Evolutionary conservation across 441 rosid species (phyloP), one percentile per base, ranked within the genome.

Genomic region (Euphorbia celastroides): DNA sequence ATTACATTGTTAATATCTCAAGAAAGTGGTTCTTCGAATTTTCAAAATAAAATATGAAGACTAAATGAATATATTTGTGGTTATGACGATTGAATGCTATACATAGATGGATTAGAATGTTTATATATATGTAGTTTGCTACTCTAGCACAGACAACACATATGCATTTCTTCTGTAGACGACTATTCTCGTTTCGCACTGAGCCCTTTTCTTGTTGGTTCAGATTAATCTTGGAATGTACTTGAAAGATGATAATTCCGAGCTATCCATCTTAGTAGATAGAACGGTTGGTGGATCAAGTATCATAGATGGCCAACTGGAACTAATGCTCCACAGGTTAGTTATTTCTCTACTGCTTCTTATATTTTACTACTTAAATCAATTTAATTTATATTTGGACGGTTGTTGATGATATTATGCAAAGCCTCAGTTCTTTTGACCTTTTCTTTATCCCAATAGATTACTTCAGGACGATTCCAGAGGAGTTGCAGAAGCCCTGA

Each of bases 251-350:
- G 70, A 75, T 63, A 56, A 71, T 66, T 88, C 75, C 69, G 99
- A 95, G 70, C 73, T 95, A 69, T 95, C 99, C 32, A 86, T 95
- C 72, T 75, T 95, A 83, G 95, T 92, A 66, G 99, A 95, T 76
- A 85, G 97, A 62, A 64, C 99, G 70, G 72, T 95, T 26, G 99
- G 97, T 73, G 99, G 98, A 71, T 85, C 98, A 20, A 90, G 97
- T 81, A 30, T 90, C 67, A 85, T 75, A 31, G 99, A 95, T 74
- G 99, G 99, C 68, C 88, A 92, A 80, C 75, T 95, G 70, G 99
- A 92, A 82, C 80, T 95, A 74, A 88, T 95, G 97, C 99, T 92
- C 64, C 99, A 95, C 64, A 86, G 99, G 99, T 94, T 77, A 46
- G 57, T 58, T 19, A 32, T 67, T 56, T 14, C 30, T 48, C 50